Percentiles rank a stretch among this genome's conserved stretches.
Conservation (phyloP, 768 basidiomycete species). For the Lactarius vividus region DNA sequence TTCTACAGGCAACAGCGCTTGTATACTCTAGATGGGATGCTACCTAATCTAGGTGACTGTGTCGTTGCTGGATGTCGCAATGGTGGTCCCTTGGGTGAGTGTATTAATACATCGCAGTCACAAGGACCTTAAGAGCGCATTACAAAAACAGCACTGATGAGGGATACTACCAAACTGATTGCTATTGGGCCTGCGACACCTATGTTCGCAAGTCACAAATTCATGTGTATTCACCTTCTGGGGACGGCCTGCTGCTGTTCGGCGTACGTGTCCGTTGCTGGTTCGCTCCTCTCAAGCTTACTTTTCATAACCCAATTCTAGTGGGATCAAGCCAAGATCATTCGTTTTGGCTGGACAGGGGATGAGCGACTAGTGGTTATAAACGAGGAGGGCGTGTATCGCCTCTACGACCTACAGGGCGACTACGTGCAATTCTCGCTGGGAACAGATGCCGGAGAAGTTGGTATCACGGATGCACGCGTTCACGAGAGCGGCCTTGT, state of each 20-base stretch:
- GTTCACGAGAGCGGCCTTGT: constrained; percentile 88
- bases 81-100: constrained; percentile 85
- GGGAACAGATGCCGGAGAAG: constrained; percentile 76
- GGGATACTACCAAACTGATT: constrained; percentile 78
- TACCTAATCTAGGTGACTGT: constrained; percentile 77
- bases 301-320: constrained; percentile 35
- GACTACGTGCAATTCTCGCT: constrained; percentile 85
- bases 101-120: background rate
- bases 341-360: constrained; percentile 81
- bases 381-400: constrained; percentile 90
- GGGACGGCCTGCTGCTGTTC: constrained; percentile 63
- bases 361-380: constrained; percentile 81
- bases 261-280: constrained; percentile 56
- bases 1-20: constrained; percentile 87
- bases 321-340: constrained; percentile 90
- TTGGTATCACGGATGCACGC: constrained; percentile 80
- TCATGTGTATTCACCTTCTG: constrained; percentile 83
- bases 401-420: constrained; percentile 83
- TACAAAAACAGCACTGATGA: constrained; percentile 66
- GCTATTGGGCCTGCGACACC: constrained; percentile 59
- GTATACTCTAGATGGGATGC: constrained; percentile 77
- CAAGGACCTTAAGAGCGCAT: background rate
- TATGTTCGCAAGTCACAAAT: constrained; percentile 73
- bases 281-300: background rate
- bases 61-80: constrained; percentile 77